Percentiles rank a stretch among this genome's conserved stretches.
Evolutionary conservation across 306 rosid species (phyloP).

Genomic region (Vigna unguiculata): DNA sequence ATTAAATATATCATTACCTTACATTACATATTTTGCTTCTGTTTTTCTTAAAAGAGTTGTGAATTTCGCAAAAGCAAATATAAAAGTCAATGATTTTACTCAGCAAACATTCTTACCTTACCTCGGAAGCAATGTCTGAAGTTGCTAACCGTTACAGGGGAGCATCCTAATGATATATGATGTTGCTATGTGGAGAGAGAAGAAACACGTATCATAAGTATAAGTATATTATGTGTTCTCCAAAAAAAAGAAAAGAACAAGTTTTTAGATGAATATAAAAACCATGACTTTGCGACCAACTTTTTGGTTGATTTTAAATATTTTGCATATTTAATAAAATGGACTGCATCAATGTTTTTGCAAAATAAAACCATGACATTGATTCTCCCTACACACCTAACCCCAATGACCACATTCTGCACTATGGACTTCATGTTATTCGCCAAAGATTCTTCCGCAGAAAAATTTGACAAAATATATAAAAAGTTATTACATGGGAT

Average conservation of each 20-base stretch:
- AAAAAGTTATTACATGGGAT: no score
- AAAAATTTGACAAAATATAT: not conserved
- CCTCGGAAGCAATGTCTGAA: constrained; percentile 41
- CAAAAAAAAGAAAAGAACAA: not conserved
- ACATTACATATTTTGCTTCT: not conserved
- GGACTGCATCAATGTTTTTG: not conserved
- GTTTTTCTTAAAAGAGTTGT: constrained; percentile 8
- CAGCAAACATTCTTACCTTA: constrained; percentile 39
- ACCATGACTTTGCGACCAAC: not conserved
- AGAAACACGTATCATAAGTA: constrained; percentile 11
- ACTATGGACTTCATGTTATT: not conserved
- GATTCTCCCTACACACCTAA: constrained; percentile 35
- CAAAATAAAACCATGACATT: no score
- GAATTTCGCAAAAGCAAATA: not conserved
- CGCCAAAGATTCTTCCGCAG: not conserved
- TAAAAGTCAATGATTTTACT: constrained; percentile 31
- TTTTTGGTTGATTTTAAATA: constrained; percentile 12
- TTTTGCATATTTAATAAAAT: not conserved
- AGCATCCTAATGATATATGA: constrained; percentile 27
- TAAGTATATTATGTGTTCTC: constrained; percentile 5
- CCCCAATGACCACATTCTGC: constrained; percentile 49
- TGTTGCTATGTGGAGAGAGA: constrained; percentile 14
- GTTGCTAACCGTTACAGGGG: constrained; percentile 28
- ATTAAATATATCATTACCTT: not conserved
- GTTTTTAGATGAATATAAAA: constrained; percentile 16